Conservation (phyloP, 2,329 filamentous ascomycete species). For the Botryotinia convoluta region DNA sequence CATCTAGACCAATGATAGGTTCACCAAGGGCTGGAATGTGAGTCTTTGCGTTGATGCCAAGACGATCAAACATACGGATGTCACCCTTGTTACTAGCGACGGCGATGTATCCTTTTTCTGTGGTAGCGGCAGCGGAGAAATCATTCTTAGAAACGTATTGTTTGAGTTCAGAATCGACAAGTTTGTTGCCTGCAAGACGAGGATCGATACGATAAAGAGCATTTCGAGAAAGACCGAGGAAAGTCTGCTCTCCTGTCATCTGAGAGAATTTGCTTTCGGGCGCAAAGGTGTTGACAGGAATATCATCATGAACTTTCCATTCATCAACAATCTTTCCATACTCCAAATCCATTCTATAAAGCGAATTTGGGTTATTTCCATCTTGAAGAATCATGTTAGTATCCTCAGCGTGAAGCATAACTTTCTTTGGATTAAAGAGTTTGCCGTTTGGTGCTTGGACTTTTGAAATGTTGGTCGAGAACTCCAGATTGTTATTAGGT, state of each 20-base stretch:
- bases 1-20: slow-evolving; percentile 89
- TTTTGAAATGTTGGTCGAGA: slow-evolving; percentile 95
- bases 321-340: slow-evolving; percentile 98
- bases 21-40: slow-evolving; percentile 94
- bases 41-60: slow-evolving; percentile 97
- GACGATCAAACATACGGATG: slow-evolving; percentile 90
- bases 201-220: slow-evolving; percentile 93
- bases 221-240: slow-evolving; percentile 89
- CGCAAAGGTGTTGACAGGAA: slow-evolving; percentile 85
- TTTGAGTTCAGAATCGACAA: slow-evolving; percentile 90
- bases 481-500: slow-evolving; percentile 85
- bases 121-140: slow-evolving; percentile 91
- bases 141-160: slow-evolving; percentile 97
- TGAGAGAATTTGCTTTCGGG: slow-evolving; percentile 98
- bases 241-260: slow-evolving; percentile 93
- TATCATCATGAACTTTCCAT: slow-evolving; percentile 97
- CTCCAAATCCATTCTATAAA: slow-evolving; percentile 97
- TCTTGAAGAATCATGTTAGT: slow-evolving; percentile 40
- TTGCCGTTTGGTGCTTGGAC: slow-evolving; percentile 85
- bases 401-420: slow-evolving; percentile 40
- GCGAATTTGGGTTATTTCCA: slow-evolving; percentile 72
- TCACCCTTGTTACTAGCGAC: slow-evolving; percentile 98
- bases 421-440: slow-evolving; percentile 82
- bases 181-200: slow-evolving; percentile 82
- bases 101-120: slow-evolving; percentile 93